A percentile compares a stretch with the other conserved stretches of the same genome.
Conservation (phyloP, 2,329 filamentous ascomycete genomes). For the Xylaria sp. region DNA sequence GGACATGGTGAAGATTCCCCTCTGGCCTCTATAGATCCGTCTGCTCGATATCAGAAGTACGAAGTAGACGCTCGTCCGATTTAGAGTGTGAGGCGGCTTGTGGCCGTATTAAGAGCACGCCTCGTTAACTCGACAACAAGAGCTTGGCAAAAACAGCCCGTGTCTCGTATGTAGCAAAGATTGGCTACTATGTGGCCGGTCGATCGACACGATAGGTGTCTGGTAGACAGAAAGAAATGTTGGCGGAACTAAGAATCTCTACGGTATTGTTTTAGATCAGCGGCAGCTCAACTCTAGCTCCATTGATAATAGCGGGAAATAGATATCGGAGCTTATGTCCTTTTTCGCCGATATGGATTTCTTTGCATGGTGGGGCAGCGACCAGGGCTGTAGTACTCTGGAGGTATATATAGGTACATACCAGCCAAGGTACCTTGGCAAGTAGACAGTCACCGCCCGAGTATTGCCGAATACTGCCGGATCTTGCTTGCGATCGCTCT, state of each 20-base stretch:
- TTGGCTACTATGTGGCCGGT: neutral
- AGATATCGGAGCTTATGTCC: conserved; percentile 6
- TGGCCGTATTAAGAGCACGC: neutral
- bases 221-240: neutral
- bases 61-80: neutral
- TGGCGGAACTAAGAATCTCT: neutral
- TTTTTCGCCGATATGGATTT: neutral
- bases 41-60: conserved; percentile 1
- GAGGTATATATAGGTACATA: neutral
- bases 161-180: neutral
- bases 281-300: neutral
- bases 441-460: conserved; percentile 25
- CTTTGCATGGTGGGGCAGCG: neutral
- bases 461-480: conserved; percentile 32
- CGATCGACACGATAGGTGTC: neutral
- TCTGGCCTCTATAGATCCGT: neutral
- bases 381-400: too few species aligned
- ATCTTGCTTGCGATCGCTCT: conserved; percentile 11
- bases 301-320: conserved; percentile 30
- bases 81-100: neutral
- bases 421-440: neutral
- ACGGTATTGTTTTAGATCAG: neutral
- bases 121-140: neutral
- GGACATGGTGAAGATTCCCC: conserved; percentile 71
- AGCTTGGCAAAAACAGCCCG: neutral